These are phyloP conservation scores for Claviceps monticola DNA, from an alignment of 2,329 filamentous ascomycete species.

Conservation along the genomic window DNA sequence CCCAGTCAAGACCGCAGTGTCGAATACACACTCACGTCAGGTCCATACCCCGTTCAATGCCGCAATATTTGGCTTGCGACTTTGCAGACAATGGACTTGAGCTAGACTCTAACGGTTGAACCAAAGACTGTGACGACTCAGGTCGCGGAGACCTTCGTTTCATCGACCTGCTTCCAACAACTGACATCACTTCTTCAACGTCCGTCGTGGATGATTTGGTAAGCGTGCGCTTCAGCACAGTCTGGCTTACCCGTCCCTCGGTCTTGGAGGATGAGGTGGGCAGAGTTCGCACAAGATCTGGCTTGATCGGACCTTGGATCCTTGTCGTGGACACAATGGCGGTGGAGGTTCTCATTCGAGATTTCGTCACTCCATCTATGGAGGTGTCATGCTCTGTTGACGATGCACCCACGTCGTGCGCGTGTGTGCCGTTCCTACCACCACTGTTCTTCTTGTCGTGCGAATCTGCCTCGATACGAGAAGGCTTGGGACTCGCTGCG, in stretches of 20 bases:
- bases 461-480: conserved; percentile 10
- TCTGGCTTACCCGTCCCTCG: not conserved
- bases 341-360: not conserved
- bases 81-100: not conserved
- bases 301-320: not conserved
- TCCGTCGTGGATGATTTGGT: not conserved
- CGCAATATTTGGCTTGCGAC: conserved; percentile 14
- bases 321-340: not conserved
- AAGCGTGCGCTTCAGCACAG: not conserved
- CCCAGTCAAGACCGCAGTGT: not conserved
- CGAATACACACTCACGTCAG: conserved; percentile 3
- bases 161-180: not conserved
- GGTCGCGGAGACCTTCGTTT: not conserved
- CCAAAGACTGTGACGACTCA: conserved; percentile 1
- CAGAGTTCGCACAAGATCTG: conserved; percentile 1
- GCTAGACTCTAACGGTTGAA: conserved; percentile 5
- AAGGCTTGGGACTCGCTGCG: conserved; percentile 8
- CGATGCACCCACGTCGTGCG: not conserved
- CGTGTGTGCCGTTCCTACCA: not conserved
- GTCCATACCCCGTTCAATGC: conserved; percentile 16
- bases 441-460: not conserved
- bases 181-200: conserved; percentile 2
- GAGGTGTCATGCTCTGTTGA: not conserved
- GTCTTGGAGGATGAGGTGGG: conserved; percentile 5
- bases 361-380: too few relatives aligned